Conservation (phyloP, 2,329 filamentous ascomycete species). For the Cyphellophora attinorum region DNA sequence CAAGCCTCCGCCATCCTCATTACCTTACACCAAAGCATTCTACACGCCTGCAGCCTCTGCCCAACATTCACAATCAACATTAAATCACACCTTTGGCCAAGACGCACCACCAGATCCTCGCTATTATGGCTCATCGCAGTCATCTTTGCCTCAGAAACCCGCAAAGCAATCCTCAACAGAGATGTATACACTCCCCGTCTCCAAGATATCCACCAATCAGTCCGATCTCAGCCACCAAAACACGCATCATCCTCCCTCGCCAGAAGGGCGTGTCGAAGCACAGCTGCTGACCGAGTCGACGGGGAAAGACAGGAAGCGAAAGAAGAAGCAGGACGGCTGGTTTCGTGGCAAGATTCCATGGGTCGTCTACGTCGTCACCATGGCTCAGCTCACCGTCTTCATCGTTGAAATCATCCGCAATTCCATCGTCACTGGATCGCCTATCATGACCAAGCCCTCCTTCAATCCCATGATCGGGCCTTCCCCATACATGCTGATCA, state of each 20-base stretch:
- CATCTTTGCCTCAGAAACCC: too few species aligned
- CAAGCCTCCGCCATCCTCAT: too few species aligned
- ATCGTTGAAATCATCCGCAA: constrained; percentile 80
- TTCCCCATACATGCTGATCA: constrained; percentile 80
- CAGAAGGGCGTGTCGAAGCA: constrained; percentile 42
- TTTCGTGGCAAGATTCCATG: constrained; percentile 58
- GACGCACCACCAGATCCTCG: constrained; percentile 1
- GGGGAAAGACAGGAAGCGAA: constrained; percentile 3
- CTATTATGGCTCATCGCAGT: constrained; percentile 6
- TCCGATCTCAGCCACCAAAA: constrained; percentile 22
- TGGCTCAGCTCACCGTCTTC: constrained; percentile 74
- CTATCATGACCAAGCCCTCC: constrained; percentile 58
- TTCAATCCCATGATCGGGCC: constrained; percentile 99
- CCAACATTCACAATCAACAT: background rate
- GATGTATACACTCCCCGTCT: too few species aligned
- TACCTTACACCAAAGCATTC: too few species aligned
- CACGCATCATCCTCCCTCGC: constrained; percentile 37
- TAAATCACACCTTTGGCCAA: constrained; percentile 1
- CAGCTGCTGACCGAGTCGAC: constrained; percentile 14
- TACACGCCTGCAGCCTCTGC: background rate
- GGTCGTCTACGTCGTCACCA: constrained; percentile 71
- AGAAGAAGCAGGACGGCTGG: constrained; percentile 39
- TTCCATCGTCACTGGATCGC: constrained; percentile 70
- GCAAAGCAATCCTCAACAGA: too few species aligned
- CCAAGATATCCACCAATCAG: constrained; percentile 10